These are phyloP conservation scores for Circinella umbellata DNA, from an alignment of 371 early-diverging fungal species.

Conservation along the genomic window DNA sequence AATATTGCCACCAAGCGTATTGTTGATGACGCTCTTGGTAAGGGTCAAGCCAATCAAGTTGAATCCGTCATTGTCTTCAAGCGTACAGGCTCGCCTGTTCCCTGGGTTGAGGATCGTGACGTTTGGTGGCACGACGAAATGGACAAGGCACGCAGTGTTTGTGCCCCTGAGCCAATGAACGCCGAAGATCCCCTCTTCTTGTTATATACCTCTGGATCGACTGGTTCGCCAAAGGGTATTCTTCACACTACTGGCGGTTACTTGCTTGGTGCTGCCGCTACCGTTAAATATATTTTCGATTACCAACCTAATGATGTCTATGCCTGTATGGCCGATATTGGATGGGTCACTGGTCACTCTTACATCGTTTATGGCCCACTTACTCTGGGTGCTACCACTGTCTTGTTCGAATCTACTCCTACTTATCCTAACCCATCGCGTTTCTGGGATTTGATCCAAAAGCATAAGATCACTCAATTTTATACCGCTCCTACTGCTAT, in stretches of 20 bases:
- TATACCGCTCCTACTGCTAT: constrained; percentile 99
- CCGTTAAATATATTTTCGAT: constrained; percentile 94
- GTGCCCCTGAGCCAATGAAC: constrained; percentile 82
- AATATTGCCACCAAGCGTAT: constrained; percentile 91
- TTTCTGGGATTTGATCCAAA: constrained; percentile 86
- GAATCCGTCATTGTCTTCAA: constrained; percentile 88
- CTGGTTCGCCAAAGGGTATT: constrained; percentile 97
- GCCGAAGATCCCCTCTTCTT: constrained; percentile 97
- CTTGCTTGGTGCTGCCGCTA: constrained; percentile 88
- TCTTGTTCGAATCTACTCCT: constrained; percentile 93
- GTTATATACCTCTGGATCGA: constrained; percentile 96
- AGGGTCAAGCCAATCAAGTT: constrained; percentile 63
- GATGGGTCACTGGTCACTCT: constrained; percentile 88
- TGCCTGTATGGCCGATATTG: constrained; percentile 83
- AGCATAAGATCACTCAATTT: constrained; percentile 95
- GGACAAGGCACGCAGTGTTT: constrained; percentile 75
- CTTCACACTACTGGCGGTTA: constrained; percentile 97
- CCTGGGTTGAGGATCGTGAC: constrained; percentile 80
- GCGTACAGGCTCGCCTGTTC: constrained; percentile 79
- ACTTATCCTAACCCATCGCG: constrained; percentile 85
- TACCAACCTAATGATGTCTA: constrained; percentile 83
- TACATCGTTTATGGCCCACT: constrained; percentile 98
- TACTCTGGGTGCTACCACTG: constrained; percentile 87
- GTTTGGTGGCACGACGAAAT: constrained; percentile 91
- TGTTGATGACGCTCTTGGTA: constrained; percentile 85